Percentiles rank a stretch among this genome's conserved stretches.
phyloP scores from a whole-genome alignment of 768 basidiomycete genomes.

The Leccinum uliginosum region DNA sequence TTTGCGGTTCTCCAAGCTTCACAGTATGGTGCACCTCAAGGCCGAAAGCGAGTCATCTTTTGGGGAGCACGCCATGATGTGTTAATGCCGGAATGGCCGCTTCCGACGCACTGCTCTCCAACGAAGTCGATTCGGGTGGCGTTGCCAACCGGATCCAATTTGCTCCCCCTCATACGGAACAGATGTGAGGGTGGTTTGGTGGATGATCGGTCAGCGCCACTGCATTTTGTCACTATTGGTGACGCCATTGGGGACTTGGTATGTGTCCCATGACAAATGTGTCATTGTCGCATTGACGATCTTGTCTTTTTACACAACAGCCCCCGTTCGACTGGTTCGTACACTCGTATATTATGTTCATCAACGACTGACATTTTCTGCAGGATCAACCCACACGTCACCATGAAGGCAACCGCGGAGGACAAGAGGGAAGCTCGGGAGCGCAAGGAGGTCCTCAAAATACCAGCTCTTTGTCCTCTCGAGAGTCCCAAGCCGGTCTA shows the following conservation, averaged over 20 bases:
- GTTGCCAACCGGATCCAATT: conserved; percentile 41
- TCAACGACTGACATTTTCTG: conserved; percentile 1
- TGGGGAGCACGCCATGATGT: conserved; percentile 58
- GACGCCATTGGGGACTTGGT: conserved; percentile 72
- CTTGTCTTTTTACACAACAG: conserved; percentile 28
- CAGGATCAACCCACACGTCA: conserved; percentile 57
- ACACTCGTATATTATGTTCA: background rate
- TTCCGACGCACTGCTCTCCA: conserved; percentile 55
- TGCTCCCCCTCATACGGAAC: conserved; percentile 44
- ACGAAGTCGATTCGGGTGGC: conserved; percentile 29
- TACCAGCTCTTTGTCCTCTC: conserved; percentile 44
- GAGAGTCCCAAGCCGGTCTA: conserved; percentile 6
- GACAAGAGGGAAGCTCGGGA: conserved; percentile 32
- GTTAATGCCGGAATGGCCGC: conserved; percentile 56
- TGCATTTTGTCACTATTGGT: conserved; percentile 51
- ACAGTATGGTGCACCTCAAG: conserved; percentile 71
- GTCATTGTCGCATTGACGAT: conserved; percentile 2
- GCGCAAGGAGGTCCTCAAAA: conserved; percentile 37
- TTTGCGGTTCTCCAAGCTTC: conserved; percentile 65
- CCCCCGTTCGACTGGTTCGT: conserved; percentile 67
- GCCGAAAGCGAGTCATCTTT: conserved; percentile 63
- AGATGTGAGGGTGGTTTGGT: conserved; percentile 26
- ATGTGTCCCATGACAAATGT: conserved; percentile 25
- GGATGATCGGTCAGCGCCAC: conserved; percentile 51
- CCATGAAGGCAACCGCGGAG: conserved; percentile 30